Evolutionary conservation across 1,284 basidiomycete species (phyloP), one percentile per base, ranked within the genome.

Genomic region (Tremellales sp.): DNA sequence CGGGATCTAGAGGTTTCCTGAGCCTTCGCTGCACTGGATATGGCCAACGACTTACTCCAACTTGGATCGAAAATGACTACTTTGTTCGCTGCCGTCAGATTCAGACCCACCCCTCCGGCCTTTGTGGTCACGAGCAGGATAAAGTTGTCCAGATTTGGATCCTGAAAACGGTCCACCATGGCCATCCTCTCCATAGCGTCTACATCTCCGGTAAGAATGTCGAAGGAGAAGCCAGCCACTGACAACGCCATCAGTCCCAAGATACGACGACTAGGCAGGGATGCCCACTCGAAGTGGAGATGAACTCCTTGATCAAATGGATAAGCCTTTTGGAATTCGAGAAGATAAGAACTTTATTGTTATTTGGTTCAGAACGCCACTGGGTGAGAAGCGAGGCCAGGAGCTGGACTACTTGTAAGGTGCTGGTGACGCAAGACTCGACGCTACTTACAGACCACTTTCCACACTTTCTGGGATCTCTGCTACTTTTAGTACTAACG

Each of bases 111-210:
- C 7, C 65, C 62, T 9, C 66, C 68, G 2, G 66, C 67, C 18
- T 65, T 40, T 3, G 67, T 73, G 47, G 67, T 70, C 42, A 72
- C 65, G 8, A 73, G 60, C 46, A 76, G 66, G 6, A 76, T 43
- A 43, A 71, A 76, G 32, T 70, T 59, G 35, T 68, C 61, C 35
- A 51, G 37, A 21, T 63, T 53, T 0, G 58, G 56, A 47, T 76
- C 72, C 51, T 76, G 75, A 57, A 77, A 78, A 1, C 64, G 47
- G 54, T 78, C 75, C 28, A 77, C 75, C 36, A 75, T 72, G 4
- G 50, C 57, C 65, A 71, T 66, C 18, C 73, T 66, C 25, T 70
- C 63, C 1, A 61, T 64, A 28, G 68, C 62, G 10, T 60, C 63
- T 1, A 72, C 70, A 14, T 70, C 68, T 1, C 76, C 77, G 5